Base-by-base conservation (phyloP, 2,329 filamentous ascomycete genomes). In the Microdochium paspali region DNA sequence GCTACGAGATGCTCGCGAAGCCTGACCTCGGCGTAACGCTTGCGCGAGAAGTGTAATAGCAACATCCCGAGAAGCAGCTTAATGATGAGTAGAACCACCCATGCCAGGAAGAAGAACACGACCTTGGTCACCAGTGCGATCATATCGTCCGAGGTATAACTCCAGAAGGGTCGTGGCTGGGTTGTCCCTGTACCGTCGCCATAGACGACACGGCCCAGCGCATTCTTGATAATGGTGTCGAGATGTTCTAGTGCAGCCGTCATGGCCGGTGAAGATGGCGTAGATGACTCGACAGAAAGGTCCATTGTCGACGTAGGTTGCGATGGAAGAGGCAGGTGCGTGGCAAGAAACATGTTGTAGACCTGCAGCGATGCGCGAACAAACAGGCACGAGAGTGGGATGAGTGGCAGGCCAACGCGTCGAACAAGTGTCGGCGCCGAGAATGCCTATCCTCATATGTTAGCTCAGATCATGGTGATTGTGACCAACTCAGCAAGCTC, bases 331-430 rank as follows among this genome's bases (percentile, higher is more conserved):
- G 89, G 85, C 28, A 96, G 75, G 58, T 95, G 84, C 0, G 88
- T 90, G 3, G 90, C 87, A 13, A 97, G 77, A 60, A 97, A 95
- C 91, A 97, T 97, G 67, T 96, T 87, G 66, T 97, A 98, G 6
- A 91, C 96, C 63, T 98, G 93, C 40, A 97, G 78, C 1, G 88
- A 90, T 44, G 94, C 89, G 40, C 94, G 83, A 63, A 98, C 93
- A 66, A 98, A 96, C 44, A 98, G 81, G 56, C 90, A 97, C 1
- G 90, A 91, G 0, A 98, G 74, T 0, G 93, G 93, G 44, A 98
- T 86, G 25, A 97, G 84, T 0, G 93, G 93, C 1, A 98, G 73
- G 1, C 93, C 93, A 0, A 98, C 79, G 18, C 93, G 82, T 49
- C 90, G 87, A 3, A 89, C 95, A 2, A 98, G 72, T 23, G 94